Percentiles rank a stretch among this genome's conserved stretches.
These are phyloP conservation scores for Sporodiniella umbellata DNA, from an alignment of 371 early-diverging fungal genomes.

Conservation along the genomic window DNA sequence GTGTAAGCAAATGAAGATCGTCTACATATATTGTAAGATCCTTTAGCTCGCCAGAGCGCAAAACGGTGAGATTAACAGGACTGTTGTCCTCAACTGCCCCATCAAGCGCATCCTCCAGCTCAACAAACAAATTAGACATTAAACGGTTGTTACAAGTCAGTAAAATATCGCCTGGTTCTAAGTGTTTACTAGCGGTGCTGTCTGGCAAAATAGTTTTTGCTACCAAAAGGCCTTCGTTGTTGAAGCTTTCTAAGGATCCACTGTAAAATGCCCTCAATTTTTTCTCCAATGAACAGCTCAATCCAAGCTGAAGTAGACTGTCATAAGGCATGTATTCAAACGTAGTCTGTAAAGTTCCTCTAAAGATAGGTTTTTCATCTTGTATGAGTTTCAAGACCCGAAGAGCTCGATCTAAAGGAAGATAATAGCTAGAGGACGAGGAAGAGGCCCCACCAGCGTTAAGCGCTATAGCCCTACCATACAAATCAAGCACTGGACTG, in stretches of 20 bases:
- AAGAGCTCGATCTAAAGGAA: constrained; percentile 67
- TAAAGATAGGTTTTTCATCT: constrained; percentile 50
- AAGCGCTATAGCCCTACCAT: constrained; percentile 67
- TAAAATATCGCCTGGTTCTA: constrained; percentile 77
- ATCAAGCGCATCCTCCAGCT: constrained; percentile 67
- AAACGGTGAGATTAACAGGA: constrained; percentile 56
- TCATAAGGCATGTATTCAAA: constrained; percentile 65
- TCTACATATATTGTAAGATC: constrained; percentile 58
- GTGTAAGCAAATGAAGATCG: constrained; percentile 76
- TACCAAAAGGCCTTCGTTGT: constrained; percentile 66
- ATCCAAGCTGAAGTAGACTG: constrained; percentile 56
- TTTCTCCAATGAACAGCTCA: constrained; percentile 55
- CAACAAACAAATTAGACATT: constrained; percentile 61
- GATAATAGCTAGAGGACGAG: constrained; percentile 58
- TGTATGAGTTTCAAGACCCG: constrained; percentile 64
- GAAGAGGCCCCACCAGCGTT: constrained; percentile 63
- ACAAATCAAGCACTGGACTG: constrained; percentile 66
- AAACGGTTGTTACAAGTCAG: constrained; percentile 56
- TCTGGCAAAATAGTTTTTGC: constrained; percentile 65
- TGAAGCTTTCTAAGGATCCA: constrained; percentile 35
- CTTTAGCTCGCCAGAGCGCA: constrained; percentile 63
- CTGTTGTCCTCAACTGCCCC: constrained; percentile 51
- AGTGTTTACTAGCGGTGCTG: constrained; percentile 61
- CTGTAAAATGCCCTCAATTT: constrained; percentile 55
- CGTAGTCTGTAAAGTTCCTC: constrained; percentile 77